Percentiles rank a stretch among this genome's conserved stretches.
Conservation (phyloP, 2,329 filamentous ascomycete genomes). For the Cytospora chrysosperma region DNA sequence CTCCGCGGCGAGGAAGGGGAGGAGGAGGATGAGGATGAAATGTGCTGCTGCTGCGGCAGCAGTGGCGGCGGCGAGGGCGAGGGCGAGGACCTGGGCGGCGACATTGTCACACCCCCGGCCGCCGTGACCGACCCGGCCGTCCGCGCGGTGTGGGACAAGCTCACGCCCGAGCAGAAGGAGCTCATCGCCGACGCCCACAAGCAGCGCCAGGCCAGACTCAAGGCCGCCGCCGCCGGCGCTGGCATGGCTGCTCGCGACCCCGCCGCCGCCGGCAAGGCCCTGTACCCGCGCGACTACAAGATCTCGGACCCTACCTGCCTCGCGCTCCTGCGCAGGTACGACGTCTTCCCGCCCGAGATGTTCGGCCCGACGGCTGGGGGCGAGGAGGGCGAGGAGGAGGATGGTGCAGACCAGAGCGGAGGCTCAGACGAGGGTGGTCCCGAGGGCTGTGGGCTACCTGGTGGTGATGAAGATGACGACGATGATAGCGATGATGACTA, state of each 20-base stretch:
- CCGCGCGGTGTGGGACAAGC: constrained; percentile 9
- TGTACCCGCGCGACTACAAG: background rate
- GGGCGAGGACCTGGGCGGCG: background rate
- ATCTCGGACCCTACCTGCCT: constrained; percentile 13
- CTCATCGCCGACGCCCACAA: background rate
- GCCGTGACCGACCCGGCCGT: background rate
- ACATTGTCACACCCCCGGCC: background rate
- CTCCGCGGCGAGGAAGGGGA: background rate
- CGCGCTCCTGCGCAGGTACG: constrained; percentile 14
- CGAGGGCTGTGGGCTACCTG: background rate
- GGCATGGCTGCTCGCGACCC: too few relatives aligned
- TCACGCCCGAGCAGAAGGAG: constrained; percentile 4
- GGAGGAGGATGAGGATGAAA: too few relatives aligned
- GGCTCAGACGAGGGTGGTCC: background rate
- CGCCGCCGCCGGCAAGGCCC: background rate
- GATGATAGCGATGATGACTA: background rate
- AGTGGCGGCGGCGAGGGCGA: background rate
- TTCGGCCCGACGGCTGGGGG: background rate
- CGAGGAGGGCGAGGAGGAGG: background rate
- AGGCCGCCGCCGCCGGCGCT: background rate
- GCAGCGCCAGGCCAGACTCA: background rate
- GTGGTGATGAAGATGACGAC: too few relatives aligned
- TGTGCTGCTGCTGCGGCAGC: too few relatives aligned
- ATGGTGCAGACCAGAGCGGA: background rate
- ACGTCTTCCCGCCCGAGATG: constrained; percentile 6